These are phyloP conservation scores for Fusarium floridanum DNA, from an alignment of 2,329 filamentous ascomycete species.

Conservation along the genomic window DNA sequence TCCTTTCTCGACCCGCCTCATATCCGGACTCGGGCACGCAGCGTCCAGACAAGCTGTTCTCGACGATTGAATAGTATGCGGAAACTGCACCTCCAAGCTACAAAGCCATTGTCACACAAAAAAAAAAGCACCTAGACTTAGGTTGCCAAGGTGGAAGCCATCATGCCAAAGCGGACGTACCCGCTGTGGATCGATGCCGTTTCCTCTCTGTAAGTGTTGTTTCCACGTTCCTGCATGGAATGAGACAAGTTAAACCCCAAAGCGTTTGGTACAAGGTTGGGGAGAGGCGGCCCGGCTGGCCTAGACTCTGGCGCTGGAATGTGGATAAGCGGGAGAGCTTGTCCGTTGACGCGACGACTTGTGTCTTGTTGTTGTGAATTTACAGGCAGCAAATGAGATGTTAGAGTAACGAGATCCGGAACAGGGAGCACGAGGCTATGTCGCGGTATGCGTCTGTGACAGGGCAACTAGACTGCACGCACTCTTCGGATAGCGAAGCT, in stretches of 20 bases:
- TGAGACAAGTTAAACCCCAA: slow-evolving; percentile 20
- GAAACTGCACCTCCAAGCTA: background rate
- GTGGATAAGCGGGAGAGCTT: background rate
- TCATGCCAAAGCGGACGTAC: slow-evolving; percentile 24
- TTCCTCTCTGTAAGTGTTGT: background rate
- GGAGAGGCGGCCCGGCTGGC: background rate
- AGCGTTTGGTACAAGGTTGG: background rate
- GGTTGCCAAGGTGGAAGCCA: slow-evolving; percentile 38
- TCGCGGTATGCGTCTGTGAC: background rate
- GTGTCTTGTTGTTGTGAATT: background rate
- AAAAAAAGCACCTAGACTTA: slow-evolving; percentile 13
- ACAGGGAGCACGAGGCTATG: background rate
- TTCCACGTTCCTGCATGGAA: slow-evolving; percentile 23
- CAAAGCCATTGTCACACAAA: slow-evolving; percentile 26
- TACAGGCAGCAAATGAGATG: background rate
- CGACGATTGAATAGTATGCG: background rate
- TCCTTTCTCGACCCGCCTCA: background rate
- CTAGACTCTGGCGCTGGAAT: slow-evolving; percentile 25
- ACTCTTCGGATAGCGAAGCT: background rate
- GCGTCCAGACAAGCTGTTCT: background rate
- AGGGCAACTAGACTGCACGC: background rate
- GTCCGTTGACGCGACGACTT: slow-evolving; percentile 6
- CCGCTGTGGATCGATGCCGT: slow-evolving; percentile 18
- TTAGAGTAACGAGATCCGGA: background rate
- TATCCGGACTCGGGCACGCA: slow-evolving; percentile 27